Base-by-base conservation (phyloP, 202 grass and related monocot genomes). In the Setaria italica region DNA sequence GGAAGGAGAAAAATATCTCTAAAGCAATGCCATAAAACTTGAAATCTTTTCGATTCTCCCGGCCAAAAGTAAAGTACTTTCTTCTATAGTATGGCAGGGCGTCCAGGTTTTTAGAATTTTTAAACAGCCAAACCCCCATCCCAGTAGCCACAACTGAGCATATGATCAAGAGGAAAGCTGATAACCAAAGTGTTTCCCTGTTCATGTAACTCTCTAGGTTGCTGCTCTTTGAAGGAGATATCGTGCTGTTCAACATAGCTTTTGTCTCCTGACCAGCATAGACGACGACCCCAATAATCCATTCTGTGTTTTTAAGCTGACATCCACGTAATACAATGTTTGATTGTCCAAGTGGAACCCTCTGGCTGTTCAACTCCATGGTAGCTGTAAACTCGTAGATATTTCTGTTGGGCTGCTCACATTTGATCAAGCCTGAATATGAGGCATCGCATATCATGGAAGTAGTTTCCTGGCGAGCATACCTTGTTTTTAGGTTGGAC, bases 241-340 rank as follows among this genome's bases (percentile, higher is more conserved):
- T 86, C 63, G 97, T 94, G 84, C 97, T 99, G 83, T 99, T 99
- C 88, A 97, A 79, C 97, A 99, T 99, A 69, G 97, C 97, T 88
- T 99, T 99, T 79, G 97, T 99, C 90, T 99, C 97, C 86, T 99
- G 97, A 46, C 97, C 97, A 82, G 97, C 97, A 85, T 99, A 99
- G 25, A 97, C 94, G 5, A 99, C 97, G 46, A 99, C 94, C 17
- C 97, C 97, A 4, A 99, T 85, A 84, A 97, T 84, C 94, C 94
- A 99, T 64, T 99, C 89, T 68, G 90, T 97, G 87, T 99, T 99
- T 81, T 99, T 99, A 70, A 99, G 87, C 87, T 99, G 97, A 54
- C 97, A 99, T 14, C 97, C 97, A 87, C 97, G 91, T 78, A 99
- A 72, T 74, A 99, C 92, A 76, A 99, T 99, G 84, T 97, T 99